Percentiles rank a stretch among this genome's conserved stretches.
Conservation (phyloP, 768 basidiomycete species). For the Tephrocybe sp. region DNA sequence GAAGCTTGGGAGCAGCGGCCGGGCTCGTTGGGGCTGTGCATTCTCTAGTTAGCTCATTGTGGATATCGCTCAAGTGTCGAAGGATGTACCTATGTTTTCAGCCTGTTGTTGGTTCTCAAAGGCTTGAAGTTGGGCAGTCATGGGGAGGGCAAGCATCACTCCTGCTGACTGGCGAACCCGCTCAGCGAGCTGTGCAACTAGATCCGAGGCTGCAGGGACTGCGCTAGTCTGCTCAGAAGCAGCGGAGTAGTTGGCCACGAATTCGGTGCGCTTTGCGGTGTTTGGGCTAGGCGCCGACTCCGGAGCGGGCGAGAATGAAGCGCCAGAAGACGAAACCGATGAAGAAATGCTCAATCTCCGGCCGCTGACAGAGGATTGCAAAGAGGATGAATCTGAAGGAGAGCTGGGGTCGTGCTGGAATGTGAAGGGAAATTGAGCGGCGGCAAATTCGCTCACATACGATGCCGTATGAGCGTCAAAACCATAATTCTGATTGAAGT, state of each 20-base stretch:
- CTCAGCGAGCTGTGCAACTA: conserved; percentile 45
- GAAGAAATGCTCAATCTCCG: conserved; percentile 56
- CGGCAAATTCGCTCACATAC: conserved; percentile 22
- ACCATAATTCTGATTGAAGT: conserved; percentile 25
- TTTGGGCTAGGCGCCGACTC: conserved; percentile 34
- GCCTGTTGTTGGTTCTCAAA: conserved; percentile 18
- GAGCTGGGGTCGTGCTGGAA: conserved; percentile 34
- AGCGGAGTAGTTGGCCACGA: conserved; percentile 12
- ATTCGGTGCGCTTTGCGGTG: conserved; percentile 23
- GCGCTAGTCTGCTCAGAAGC: conserved; percentile 17
- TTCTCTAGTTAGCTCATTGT: conserved; percentile 4
- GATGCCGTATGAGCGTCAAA: conserved; percentile 25
- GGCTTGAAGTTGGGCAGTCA: conserved; percentile 34
- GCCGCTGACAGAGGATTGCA: conserved; percentile 26
- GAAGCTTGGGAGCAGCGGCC: conserved; percentile 32
- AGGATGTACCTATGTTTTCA: conserved; percentile 20
- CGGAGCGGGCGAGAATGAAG: conserved; percentile 50
- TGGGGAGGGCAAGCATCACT: conserved; percentile 51
- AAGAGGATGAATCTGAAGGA: conserved; percentile 26
- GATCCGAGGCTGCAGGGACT: conserved; percentile 22
- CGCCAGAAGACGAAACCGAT: conserved; percentile 54
- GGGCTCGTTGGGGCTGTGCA: conserved; percentile 12
- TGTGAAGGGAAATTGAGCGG: conserved; percentile 38
- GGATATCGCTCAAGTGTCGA: not conserved
- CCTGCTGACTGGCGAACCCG: conserved; percentile 55